phyloP scores from a whole-genome alignment of 2,329 filamentous ascomycete species.

The Fusarium mundagurra region DNA sequence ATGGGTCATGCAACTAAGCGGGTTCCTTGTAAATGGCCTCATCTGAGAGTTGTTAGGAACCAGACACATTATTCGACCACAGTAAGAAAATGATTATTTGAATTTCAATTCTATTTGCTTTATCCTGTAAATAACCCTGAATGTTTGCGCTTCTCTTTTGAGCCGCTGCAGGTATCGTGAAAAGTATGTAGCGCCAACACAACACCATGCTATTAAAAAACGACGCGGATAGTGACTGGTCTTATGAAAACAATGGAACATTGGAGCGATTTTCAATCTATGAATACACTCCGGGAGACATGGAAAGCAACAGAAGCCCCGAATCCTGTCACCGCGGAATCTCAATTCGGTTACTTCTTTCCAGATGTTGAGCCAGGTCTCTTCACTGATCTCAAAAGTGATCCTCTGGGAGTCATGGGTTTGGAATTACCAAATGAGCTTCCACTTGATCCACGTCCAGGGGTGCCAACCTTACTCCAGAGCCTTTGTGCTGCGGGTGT shows the following conservation, averaged over 20 bases:
- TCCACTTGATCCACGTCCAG: conserved; percentile 48
- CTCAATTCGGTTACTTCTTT: conserved; percentile 2
- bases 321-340: neutral
- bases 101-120: neutral
- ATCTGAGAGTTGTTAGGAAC: neutral
- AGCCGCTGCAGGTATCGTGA: neutral
- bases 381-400: conserved; percentile 50
- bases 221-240: neutral
- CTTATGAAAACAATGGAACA: neutral
- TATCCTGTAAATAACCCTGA: neutral
- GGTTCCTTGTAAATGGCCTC: conserved; percentile 5
- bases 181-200: neutral
- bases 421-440: conserved; percentile 51
- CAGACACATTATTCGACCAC: neutral
- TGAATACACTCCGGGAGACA: neutral
- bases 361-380: conserved; percentile 39
- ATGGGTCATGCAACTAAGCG: conserved; percentile 47
- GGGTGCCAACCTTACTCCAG: conserved; percentile 68
- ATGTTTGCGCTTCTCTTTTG: neutral
- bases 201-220: neutral
- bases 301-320: neutral
- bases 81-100: neutral
- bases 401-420: conserved; percentile 52
- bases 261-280: neutral
- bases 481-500: conserved; percentile 80